A percentile compares a stretch with the other conserved stretches of the same genome.
These are phyloP conservation scores for Plasmodiophora brassicae DNA, from an alignment of 208 protist genomes.

Conservation along the genomic window DNA sequence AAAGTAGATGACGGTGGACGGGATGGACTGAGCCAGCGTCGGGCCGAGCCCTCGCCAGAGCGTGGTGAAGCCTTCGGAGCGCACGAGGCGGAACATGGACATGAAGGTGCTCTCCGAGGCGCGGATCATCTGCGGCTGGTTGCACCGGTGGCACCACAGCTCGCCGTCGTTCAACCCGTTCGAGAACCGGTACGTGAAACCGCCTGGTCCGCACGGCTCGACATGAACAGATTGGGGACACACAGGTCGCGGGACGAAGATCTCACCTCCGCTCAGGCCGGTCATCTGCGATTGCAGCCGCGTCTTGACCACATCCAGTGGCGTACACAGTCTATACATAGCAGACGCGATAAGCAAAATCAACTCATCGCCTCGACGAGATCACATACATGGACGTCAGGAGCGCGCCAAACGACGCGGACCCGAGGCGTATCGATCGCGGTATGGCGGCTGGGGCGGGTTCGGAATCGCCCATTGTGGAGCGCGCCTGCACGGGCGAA, in stretches of 20 bases:
- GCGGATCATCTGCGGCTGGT: neutral
- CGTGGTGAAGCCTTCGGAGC: neutral
- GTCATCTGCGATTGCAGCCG: conserved; percentile 1
- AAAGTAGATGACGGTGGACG: conserved; percentile 41
- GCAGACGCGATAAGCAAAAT: no score
- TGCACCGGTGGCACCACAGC: neutral
- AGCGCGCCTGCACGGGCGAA: no score
- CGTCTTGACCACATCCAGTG: neutral
- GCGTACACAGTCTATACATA: no score
- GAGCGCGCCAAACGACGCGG: neutral
- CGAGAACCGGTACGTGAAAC: neutral
- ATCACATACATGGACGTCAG: neutral
- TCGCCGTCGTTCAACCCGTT: neutral
- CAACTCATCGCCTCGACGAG: no score
- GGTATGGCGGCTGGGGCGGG: neutral
- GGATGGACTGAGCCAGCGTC: conserved; percentile 24
- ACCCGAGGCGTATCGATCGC: neutral
- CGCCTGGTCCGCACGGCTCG: neutral
- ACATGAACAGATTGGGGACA: neutral
- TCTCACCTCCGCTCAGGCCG: no score
- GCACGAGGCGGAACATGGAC: neutral
- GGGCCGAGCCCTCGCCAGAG: conserved; percentile 26
- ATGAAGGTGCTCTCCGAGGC: neutral
- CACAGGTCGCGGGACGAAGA: neutral
- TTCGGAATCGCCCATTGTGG: neutral